A percentile compares a stretch with the other conserved stretches of the same genome.
phyloP scores from a whole-genome alignment of 2,329 filamentous ascomycete genomes.

The Arthrobotrys pseudoclavata region DNA sequence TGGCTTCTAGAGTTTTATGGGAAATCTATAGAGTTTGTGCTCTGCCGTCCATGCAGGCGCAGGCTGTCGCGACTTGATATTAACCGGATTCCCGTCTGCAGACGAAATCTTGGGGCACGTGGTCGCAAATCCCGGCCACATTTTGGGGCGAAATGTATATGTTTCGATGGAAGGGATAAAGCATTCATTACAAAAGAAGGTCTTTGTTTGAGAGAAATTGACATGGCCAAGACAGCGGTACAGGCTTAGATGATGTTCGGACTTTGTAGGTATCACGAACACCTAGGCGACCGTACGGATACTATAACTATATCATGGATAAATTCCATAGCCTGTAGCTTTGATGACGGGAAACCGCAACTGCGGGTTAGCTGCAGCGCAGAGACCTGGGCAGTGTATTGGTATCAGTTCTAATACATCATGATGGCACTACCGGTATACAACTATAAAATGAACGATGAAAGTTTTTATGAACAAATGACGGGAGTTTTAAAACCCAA shows the following conservation, averaged over 20 bases:
- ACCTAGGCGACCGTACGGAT: background rate
- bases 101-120: slow-evolving; percentile 28
- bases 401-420: slow-evolving; percentile 20
- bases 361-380: background rate
- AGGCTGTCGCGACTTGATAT: slow-evolving; percentile 12
- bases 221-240: background rate
- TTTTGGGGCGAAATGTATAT: background rate
- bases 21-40: background rate
- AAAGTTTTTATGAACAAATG: no score
- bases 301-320: background rate
- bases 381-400: slow-evolving; percentile 14
- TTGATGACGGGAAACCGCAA: background rate
- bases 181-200: slow-evolving; percentile 22
- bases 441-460: no score
- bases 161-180: slow-evolving; percentile 39
- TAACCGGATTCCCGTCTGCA: slow-evolving; percentile 44
- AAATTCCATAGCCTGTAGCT: background rate
- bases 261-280: background rate
- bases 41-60: slow-evolving; percentile 48
- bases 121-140: slow-evolving; percentile 12
- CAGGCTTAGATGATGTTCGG: background rate
- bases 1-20: slow-evolving; percentile 20
- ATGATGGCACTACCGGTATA: background rate
- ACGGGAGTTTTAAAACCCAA: background rate
- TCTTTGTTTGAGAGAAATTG: slow-evolving; percentile 28